A percentile compares a stretch with the other conserved stretches of the same genome.
Evolutionary conservation across 2,329 filamentous ascomycete species (phyloP).

Genomic region (Paraphaeosphaeria minitans): DNA sequence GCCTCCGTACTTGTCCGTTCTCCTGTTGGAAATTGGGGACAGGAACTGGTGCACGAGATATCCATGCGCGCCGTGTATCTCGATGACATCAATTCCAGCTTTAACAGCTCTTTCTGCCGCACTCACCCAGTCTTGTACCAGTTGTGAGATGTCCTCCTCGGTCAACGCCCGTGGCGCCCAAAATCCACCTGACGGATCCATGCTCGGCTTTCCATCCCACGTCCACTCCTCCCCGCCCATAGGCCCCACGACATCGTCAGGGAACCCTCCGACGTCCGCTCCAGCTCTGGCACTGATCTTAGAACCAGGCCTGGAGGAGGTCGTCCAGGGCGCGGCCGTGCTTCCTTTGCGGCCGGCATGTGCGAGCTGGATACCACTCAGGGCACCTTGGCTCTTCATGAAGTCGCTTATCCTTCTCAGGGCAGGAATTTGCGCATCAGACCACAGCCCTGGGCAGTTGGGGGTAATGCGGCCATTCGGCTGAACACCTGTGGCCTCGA

Average conservation of each 20-base stretch:
- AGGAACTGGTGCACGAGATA: conserved; percentile 52
- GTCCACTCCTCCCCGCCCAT: conserved; percentile 46
- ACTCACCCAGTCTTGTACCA: conserved; percentile 47
- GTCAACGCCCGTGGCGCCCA: conserved; percentile 46
- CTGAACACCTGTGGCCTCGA: conserved; percentile 46
- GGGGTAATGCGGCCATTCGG: conserved; percentile 44
- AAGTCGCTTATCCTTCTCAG: conserved; percentile 41
- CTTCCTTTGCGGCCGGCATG: conserved; percentile 45
- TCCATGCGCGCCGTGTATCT: conserved; percentile 53
- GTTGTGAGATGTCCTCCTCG: conserved; percentile 45
- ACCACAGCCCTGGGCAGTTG: conserved; percentile 45
- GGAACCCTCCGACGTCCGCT: conserved; percentile 42
- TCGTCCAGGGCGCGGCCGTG: conserved; percentile 41
- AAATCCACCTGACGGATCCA: conserved; percentile 40
- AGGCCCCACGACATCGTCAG: conserved; percentile 42
- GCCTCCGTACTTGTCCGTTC: conserved; percentile 52
- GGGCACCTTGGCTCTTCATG: conserved; percentile 40
- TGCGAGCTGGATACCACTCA: conserved; percentile 42
- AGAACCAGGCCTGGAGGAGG: conserved; percentile 25
- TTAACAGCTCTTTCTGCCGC: conserved; percentile 46
- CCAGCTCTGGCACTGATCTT: conserved; percentile 37
- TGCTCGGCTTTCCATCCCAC: conserved; percentile 45
- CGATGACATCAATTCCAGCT: conserved; percentile 45
- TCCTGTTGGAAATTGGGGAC: conserved; percentile 47
- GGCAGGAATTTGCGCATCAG: conserved; percentile 43